These are phyloP conservation scores for Aphanomyces euteiches DNA, from an alignment of 352 stramenopile species.

Conservation along the genomic window DNA sequence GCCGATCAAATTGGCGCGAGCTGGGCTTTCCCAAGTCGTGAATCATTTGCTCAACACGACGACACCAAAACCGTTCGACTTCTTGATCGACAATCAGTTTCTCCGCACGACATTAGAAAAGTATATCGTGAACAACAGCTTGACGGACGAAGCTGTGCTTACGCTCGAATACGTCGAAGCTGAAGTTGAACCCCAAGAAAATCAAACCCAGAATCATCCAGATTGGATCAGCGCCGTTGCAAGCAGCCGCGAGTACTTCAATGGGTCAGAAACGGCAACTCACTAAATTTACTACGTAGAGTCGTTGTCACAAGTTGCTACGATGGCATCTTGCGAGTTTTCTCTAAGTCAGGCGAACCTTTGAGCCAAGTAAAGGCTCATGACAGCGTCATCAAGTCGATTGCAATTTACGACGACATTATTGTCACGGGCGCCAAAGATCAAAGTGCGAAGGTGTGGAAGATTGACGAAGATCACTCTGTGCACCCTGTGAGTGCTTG, in stretches of 20 bases:
- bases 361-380: slow-evolving; percentile 69
- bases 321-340: slow-evolving; percentile 78
- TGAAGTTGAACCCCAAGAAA: slow-evolving; percentile 63
- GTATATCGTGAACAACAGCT: slow-evolving; percentile 56
- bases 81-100: slow-evolving; percentile 72
- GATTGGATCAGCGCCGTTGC: slow-evolving; percentile 85
- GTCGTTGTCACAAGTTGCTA: slow-evolving; percentile 79
- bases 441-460: slow-evolving; percentile 67
- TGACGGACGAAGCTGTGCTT: slow-evolving; percentile 78
- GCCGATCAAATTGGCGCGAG: slow-evolving; percentile 65
- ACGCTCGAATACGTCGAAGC: slow-evolving; percentile 88
- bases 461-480: slow-evolving; percentile 41
- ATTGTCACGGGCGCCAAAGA: slow-evolving; percentile 78
- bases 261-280: no score
- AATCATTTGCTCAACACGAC: slow-evolving; percentile 79
- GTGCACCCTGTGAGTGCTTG: slow-evolving; percentile 53
- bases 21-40: slow-evolving; percentile 84
- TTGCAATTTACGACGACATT: slow-evolving; percentile 53
- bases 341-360: slow-evolving; percentile 50
- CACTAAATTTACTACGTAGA: not conserved
- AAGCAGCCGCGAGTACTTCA: slow-evolving; percentile 36
- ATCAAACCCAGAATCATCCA: slow-evolving; percentile 61
- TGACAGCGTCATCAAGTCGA: slow-evolving; percentile 68
- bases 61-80: slow-evolving; percentile 77
- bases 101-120: slow-evolving; percentile 73